Base-by-base conservation (phyloP, 2,329 filamentous ascomycete species). In the Intubia oerlemansii region DNA sequence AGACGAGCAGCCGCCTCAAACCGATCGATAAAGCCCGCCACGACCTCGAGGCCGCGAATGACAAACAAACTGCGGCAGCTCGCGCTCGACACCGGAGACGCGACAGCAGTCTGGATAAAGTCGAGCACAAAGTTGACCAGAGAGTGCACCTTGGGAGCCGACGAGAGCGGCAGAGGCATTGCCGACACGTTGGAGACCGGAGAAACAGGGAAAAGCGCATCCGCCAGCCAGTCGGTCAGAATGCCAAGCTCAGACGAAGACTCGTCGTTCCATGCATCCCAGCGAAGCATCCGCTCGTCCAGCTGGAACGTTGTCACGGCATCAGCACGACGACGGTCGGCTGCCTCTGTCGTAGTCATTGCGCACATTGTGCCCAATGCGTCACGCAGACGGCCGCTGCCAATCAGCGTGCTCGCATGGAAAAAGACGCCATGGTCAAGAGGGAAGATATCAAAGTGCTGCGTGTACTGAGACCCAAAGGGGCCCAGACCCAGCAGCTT, bases 391-490 rank as follows among this genome's bases (percentile, higher is more conserved):
- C 50, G 44, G 2, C 66, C 66, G 36, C 53, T 56, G 7, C 68
- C 69, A 25, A 74, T 47, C 17, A 72, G 42, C 1, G 66, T 73
- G 29, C 52, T 59, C 34, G 60, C 54, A 31, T 72, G 66, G 30
- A 74, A 73, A 43, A 58, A 72, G 0, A 62, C 54, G 4, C 58
- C 59, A 6, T 45, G 39, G 22, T 62, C 57, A 17, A 74, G 46
- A 12, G 67, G 66, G 30, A 70, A 68, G 5, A 66, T 45, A 25
- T 72, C 66, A 35, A 75, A 75, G 39, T 74, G 59, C 19, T 62
- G 56, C 0, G 66, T 62, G 41, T 73, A 74, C 15, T 57, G 53
- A 2, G 62, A 66, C 1, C 68, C 68, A 41, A 66, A 70, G 1
- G 65, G 62, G 0, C 61, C 65, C 7, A 75, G 47, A 1, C 66